Conservation (phyloP, 805 yeast genomes). For the Debaryomyces tyrocola region DNA sequence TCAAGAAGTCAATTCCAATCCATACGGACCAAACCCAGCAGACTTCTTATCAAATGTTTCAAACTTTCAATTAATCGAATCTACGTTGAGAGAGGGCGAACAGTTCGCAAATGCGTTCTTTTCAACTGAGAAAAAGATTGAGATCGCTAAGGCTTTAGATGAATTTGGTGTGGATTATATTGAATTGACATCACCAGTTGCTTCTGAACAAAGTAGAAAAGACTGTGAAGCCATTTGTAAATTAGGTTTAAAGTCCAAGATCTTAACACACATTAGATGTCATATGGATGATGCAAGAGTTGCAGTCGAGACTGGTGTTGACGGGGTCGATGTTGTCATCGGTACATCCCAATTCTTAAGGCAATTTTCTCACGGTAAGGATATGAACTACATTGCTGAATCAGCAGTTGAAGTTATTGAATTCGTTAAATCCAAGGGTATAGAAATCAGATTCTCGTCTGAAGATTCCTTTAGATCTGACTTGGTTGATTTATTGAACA, state of each 20-base stretch:
- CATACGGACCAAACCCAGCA: slow-evolving; percentile 94
- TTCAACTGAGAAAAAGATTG: slow-evolving; percentile 90
- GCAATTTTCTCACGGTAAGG: slow-evolving; percentile 96
- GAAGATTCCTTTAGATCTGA: slow-evolving; percentile 98
- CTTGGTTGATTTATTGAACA: slow-evolving; percentile 90
- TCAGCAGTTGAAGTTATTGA: slow-evolving; percentile 95
- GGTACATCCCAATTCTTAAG: slow-evolving; percentile 96
- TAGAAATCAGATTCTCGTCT: slow-evolving; percentile 93
- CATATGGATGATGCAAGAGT: slow-evolving; percentile 98
- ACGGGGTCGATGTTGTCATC: slow-evolving; percentile 97
- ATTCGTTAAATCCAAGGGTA: slow-evolving; percentile 94
- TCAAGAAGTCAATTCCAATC: slow-evolving; percentile 46
- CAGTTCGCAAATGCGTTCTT: slow-evolving; percentile 98
- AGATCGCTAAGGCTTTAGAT: slow-evolving; percentile 94
- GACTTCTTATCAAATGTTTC: slow-evolving; percentile 89
- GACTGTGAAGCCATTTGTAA: slow-evolving; percentile 99
- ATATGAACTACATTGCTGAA: slow-evolving; percentile 96
- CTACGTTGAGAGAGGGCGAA: slow-evolving; percentile 97
- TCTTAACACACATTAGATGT: slow-evolving; percentile 94
- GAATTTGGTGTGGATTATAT: slow-evolving; percentile 98
- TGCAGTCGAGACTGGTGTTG: slow-evolving; percentile 98
- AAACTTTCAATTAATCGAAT: slow-evolving; percentile 88
- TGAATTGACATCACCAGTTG: slow-evolving; percentile 96
- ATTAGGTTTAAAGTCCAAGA: slow-evolving; percentile 92
- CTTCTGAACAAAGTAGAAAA: slow-evolving; percentile 85